A percentile compares a stretch with the other conserved stretches of the same genome.
Conservation (phyloP, 2,329 filamentous ascomycete species). For the Aspergillus intermedius region DNA sequence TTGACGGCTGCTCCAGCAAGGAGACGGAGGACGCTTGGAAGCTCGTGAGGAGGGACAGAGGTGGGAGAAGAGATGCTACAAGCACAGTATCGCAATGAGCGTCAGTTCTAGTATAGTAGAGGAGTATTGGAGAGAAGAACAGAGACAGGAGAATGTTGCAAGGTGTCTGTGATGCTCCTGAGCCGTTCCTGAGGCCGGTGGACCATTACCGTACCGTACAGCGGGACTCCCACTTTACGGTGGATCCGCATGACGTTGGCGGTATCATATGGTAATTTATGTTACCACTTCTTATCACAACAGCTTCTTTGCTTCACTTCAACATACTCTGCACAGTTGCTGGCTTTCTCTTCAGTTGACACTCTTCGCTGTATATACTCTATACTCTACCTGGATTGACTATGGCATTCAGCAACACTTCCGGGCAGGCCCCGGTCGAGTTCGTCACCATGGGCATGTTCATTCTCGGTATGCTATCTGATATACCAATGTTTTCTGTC, state of each 20-base stretch:
- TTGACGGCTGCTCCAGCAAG: slow-evolving; percentile 15
- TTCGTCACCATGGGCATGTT: slow-evolving; percentile 60
- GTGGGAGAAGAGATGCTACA: not conserved
- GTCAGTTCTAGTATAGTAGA: too few relatives aligned
- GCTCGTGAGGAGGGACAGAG: not conserved
- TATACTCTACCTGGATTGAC: slow-evolving; percentile 1
- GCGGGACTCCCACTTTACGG: not conserved
- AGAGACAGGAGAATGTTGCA: slow-evolving; percentile 1
- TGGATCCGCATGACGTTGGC: slow-evolving; percentile 12
- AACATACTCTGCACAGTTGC: not conserved
- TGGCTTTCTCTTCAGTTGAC: not conserved
- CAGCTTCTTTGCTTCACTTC: not conserved
- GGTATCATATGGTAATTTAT: slow-evolving; percentile 10
- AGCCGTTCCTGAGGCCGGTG: slow-evolving; percentile 15
- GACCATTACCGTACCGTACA: slow-evolving; percentile 17
- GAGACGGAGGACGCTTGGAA: slow-evolving; percentile 2
- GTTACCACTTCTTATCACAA: not conserved
- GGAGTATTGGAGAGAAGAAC: not conserved
- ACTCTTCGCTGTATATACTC: not conserved
- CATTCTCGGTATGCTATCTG: slow-evolving; percentile 48
- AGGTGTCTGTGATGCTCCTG: slow-evolving; percentile 19
- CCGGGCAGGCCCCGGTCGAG: slow-evolving; percentile 34
- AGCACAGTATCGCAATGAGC: not conserved
- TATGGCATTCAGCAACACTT: slow-evolving; percentile 12
- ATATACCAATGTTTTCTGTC: not conserved